phyloP scores from a whole-genome alignment of 352 stramenopile species.

The Phytopythium aichiense region DNA sequence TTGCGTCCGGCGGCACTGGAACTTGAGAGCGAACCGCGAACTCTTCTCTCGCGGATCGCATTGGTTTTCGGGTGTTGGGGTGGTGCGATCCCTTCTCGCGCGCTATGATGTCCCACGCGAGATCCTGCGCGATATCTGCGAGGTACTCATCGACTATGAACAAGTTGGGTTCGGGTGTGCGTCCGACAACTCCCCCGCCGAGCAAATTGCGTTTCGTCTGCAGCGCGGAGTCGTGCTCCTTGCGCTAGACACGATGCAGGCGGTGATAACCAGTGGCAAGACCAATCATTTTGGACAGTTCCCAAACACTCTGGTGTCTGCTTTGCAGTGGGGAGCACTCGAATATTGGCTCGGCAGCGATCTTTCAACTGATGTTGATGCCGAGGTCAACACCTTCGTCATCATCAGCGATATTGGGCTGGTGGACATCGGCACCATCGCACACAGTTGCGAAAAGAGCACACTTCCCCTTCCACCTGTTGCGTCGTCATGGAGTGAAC shows the following conservation, averaged over 20 bases:
- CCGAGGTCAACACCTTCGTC: conserved; percentile 19
- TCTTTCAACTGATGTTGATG: neutral
- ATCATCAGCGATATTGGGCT: conserved; percentile 58
- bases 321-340: conserved; percentile 30
- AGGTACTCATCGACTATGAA: conserved; percentile 42
- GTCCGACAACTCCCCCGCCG: conserved; percentile 5
- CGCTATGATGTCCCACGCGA: conserved; percentile 23
- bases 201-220: conserved; percentile 25
- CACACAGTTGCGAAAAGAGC: neutral
- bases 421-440: conserved; percentile 12
- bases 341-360: conserved; percentile 17
- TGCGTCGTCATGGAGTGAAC: conserved; percentile 30
- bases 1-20: conserved; percentile 41
- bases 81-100: conserved; percentile 27
- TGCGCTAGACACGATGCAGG: conserved; percentile 42
- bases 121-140: conserved; percentile 22
- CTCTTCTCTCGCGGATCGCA: conserved; percentile 36
- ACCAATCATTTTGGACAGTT: conserved; percentile 21
- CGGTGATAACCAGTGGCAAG: conserved; percentile 13
- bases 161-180: conserved; percentile 17
- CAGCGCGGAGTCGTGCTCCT: conserved; percentile 22
- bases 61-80: conserved; percentile 40
- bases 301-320: conserved; percentile 24
- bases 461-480: conserved; percentile 17
- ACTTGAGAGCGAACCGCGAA: conserved; percentile 21